Evolutionary conservation across 352 stramenopile genomes (phyloP).

Genomic region (Pythium insidiosum): DNA sequence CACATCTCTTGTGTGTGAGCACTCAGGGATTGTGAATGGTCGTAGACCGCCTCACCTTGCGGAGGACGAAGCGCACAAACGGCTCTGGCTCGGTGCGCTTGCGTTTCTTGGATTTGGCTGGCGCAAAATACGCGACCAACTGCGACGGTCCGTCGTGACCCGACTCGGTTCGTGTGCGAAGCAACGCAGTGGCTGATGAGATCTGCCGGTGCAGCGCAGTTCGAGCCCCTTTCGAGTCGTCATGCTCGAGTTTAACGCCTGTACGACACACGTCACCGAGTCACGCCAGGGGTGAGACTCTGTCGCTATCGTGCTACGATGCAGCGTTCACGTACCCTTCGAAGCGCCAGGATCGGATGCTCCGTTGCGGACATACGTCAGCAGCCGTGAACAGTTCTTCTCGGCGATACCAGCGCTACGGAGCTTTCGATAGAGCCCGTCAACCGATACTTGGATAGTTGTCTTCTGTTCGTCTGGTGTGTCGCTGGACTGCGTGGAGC

Average conservation of each 20-base stretch:
- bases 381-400: constrained; percentile 38
- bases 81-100: constrained; percentile 46
- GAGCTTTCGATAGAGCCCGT: constrained; percentile 70
- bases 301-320: not conserved
- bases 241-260: constrained; percentile 48
- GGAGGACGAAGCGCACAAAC: constrained; percentile 57
- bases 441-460: constrained; percentile 39
- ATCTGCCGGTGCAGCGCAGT: constrained; percentile 58
- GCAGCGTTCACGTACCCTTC: constrained; percentile 19
- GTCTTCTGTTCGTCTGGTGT: constrained; percentile 4
- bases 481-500: not conserved
- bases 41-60: constrained; percentile 29
- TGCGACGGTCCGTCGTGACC: constrained; percentile 27
- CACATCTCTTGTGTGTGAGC: too few species aligned
- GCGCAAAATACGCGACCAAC: constrained; percentile 52
- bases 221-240: constrained; percentile 53
- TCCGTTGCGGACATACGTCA: constrained; percentile 53
- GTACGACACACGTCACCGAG: not conserved
- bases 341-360: constrained; percentile 20
- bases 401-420: constrained; percentile 30
- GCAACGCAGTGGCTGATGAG: constrained; percentile 36
- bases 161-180: constrained; percentile 62
- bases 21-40: too few species aligned
- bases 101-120: constrained; percentile 56
- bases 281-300: not conserved